Percentiles rank a stretch among this genome's conserved stretches.
Conservation (phyloP, 768 basidiomycete species). For the Rossbeevera mucosa region DNA sequence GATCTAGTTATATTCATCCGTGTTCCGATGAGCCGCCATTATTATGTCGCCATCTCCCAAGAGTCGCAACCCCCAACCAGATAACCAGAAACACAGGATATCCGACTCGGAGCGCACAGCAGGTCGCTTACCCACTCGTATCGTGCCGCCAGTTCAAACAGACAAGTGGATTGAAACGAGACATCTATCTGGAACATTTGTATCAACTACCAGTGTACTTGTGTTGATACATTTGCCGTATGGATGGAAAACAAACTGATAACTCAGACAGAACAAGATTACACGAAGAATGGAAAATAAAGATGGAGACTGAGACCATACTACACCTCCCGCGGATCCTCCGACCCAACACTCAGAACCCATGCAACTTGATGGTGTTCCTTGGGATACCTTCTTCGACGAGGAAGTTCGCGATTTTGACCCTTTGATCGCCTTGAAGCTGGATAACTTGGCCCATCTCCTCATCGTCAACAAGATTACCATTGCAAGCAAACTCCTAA, state of each 20-base stretch:
- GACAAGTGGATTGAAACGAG: constrained; percentile 5
- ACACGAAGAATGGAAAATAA: constrained; percentile 16
- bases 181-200: constrained; percentile 23
- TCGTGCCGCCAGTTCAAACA: constrained; percentile 2
- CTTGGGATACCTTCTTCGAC: constrained; percentile 75
- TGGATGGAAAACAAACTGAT: constrained; percentile 13
- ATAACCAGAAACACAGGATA: no score
- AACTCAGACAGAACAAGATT: constrained; percentile 17
- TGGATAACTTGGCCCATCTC: constrained; percentile 97
- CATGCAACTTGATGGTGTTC: constrained; percentile 80
- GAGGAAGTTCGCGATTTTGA: constrained; percentile 87
- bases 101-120: background rate
- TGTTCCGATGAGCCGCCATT: background rate
- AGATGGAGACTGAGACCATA: background rate
- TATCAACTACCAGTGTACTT: constrained; percentile 22
- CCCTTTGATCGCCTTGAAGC: constrained; percentile 95
- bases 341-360: constrained; percentile 53
- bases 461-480: constrained; percentile 91
- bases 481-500: constrained; percentile 98
- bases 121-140: background rate
- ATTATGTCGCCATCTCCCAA: background rate
- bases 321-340: constrained; percentile 1
- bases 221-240: constrained; percentile 26
- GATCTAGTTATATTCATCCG: background rate
- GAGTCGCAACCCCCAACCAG: no score